phyloP scores from a whole-genome alignment of 2,329 filamentous ascomycete genomes.

The Pestalotiopsis sp. region DNA sequence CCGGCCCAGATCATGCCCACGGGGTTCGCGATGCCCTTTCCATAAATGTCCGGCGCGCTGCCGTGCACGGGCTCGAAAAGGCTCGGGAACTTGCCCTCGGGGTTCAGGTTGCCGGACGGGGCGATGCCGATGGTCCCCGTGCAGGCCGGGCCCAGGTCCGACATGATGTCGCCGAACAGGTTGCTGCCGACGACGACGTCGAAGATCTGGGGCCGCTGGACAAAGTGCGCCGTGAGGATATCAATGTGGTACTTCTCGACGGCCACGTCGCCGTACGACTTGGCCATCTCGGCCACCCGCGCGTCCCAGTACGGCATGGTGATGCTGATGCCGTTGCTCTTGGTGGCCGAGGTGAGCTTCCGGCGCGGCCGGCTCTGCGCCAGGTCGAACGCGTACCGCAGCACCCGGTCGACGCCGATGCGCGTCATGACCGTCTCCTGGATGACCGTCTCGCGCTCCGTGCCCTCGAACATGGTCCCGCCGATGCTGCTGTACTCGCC shows the following conservation, averaged over 20 bases:
- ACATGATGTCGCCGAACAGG: slow-evolving; percentile 63
- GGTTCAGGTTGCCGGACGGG: slow-evolving; percentile 65
- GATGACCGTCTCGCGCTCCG: slow-evolving; percentile 60
- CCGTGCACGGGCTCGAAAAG: slow-evolving; percentile 69
- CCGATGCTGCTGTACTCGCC: slow-evolving; percentile 67
- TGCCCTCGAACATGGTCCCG: slow-evolving; percentile 59
- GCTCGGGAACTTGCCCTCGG: slow-evolving; percentile 59
- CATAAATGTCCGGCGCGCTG: slow-evolving; percentile 66
- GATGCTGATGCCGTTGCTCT: slow-evolving; percentile 65
- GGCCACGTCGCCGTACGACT: slow-evolving; percentile 57
- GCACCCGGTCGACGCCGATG: slow-evolving; percentile 58
- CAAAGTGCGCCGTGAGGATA: slow-evolving; percentile 65
- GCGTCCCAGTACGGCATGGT: slow-evolving; percentile 70
- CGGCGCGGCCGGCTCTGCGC: slow-evolving; percentile 57
- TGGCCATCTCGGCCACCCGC: slow-evolving; percentile 53
- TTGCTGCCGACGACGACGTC: slow-evolving; percentile 67
- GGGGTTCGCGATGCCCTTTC: slow-evolving; percentile 64
- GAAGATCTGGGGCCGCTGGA: slow-evolving; percentile 56
- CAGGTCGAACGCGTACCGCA: slow-evolving; percentile 64
- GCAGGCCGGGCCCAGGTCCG: slow-evolving; percentile 65
- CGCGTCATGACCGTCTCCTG: slow-evolving; percentile 65
- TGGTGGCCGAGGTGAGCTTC: slow-evolving; percentile 65
- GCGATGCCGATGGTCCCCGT: slow-evolving; percentile 70
- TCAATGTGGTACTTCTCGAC: slow-evolving; percentile 67
- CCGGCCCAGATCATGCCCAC: slow-evolving; percentile 71